Base-by-base conservation (phyloP, 2,329 filamentous ascomycete species). In the Ascochyta clinopodiicola region DNA sequence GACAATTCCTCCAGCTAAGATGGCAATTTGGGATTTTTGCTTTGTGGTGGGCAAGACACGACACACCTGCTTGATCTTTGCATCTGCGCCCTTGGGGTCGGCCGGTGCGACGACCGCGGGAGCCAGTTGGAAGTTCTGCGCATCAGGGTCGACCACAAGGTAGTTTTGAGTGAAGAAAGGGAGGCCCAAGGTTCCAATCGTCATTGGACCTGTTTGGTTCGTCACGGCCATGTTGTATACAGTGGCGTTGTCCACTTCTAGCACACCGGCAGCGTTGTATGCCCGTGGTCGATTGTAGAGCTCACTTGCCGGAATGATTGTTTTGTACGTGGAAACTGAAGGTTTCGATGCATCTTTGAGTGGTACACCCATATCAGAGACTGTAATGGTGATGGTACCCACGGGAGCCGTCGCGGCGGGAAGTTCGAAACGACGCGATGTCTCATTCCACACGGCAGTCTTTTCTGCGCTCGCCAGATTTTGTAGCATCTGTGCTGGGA, bases 111-210 rank as follows among this genome's bases (percentile, higher is more conserved):
- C 44, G 5, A 63, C 53, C 6, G 61, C 61, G 12, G 59, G 61
- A 10, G 61, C 61, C 32, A 63, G 42, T 22, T 63, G 59, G 38
- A 61, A 63, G 39, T 51, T 63, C n/a, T 47, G 48, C 8, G 56
- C 59, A 17, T 63, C 61, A 4, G 61, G 59, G 32, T 63, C 56
- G 37, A 63, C 59, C 9, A 63, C 50, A 36, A 63, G 59, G 43
- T 63, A 63, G 38, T 63, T 63, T 29, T 63, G 61, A 3, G 59
- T 63, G 51, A 63, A 63, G 42, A 63, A 63, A 13, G 61, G 61
- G 2, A 63, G 43, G 2, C 61, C 61, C 2, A 63, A 35, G 10
- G 56, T 53, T 22, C 51, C 59, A 7, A 60, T 31, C 9, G 27
- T 55, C 12, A 53, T 43, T 6, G 52, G 22, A 1, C 39, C 40